Conservation (phyloP, 331 rosid species). For the Prunus yedoensis region DNA sequence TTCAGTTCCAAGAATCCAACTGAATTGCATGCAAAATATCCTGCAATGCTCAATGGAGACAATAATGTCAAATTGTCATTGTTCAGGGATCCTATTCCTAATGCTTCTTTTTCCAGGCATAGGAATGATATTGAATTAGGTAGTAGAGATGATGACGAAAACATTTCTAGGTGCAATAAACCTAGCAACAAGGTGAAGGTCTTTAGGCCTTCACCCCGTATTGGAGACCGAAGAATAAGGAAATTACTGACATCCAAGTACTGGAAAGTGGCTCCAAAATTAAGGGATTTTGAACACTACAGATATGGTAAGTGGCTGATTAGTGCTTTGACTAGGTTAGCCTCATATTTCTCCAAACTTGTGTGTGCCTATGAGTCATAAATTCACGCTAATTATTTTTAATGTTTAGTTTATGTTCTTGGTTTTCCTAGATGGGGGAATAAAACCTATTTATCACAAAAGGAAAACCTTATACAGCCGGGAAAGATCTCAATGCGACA, state of each 20-base stretch:
- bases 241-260: conserved; percentile 60
- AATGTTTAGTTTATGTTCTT: not conserved
- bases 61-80: conserved; percentile 43
- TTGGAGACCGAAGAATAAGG: conserved; percentile 66
- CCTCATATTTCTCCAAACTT: not conserved
- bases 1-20: conserved; percentile 48
- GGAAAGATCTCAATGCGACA: conserved; percentile 51
- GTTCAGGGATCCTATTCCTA: conserved; percentile 45
- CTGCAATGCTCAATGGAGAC: conserved; percentile 34
- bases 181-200: conserved; percentile 56
- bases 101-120: conserved; percentile 54
- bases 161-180: conserved; percentile 53
- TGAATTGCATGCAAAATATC: conserved; percentile 43
- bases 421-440: conserved; percentile 46
- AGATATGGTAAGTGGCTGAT: conserved; percentile 59
- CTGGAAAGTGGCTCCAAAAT: conserved; percentile 84
- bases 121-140: conserved; percentile 64
- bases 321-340: conserved; percentile 11
- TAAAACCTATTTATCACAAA: conserved; percentile 44
- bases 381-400: not conserved
- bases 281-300: conserved; percentile 66
- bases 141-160: conserved; percentile 90
- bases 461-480: conserved; percentile 55
- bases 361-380: conserved; percentile 8
- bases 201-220: conserved; percentile 48